A percentile compares a stretch with the other conserved stretches of the same genome.
These are phyloP conservation scores for Monilinia laxa DNA, from an alignment of 2,329 filamentous ascomycete species.

Conservation along the genomic window DNA sequence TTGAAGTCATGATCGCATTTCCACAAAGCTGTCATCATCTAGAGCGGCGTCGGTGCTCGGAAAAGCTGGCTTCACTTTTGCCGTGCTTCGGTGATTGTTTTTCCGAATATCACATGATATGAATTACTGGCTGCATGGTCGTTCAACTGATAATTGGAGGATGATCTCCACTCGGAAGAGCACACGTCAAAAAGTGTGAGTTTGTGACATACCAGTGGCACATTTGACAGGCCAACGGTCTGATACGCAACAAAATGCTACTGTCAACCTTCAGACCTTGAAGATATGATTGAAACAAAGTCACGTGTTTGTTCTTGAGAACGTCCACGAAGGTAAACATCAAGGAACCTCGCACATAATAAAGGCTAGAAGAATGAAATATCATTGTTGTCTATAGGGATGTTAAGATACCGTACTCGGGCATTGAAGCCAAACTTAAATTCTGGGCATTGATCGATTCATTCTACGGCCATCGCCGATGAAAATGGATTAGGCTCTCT, in stretches of 20 bases:
- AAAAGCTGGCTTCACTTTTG: background rate
- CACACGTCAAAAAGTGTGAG: background rate
- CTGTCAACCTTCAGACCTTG: background rate
- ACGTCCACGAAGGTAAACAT: too few species aligned
- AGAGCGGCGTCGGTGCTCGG: background rate
- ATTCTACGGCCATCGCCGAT: conserved; percentile 15
- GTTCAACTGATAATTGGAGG: background rate
- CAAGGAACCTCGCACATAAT: background rate
- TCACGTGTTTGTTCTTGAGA: background rate
- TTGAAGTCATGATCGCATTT: conserved; percentile 15
- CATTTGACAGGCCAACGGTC: conserved; percentile 17
- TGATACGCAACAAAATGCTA: conserved; percentile 18
- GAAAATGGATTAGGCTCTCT: conserved; percentile 4
- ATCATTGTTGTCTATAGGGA: background rate
- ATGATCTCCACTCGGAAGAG: background rate
- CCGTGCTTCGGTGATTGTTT: background rate
- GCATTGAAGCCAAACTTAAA: background rate
- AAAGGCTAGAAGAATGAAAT: background rate
- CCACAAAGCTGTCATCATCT: conserved; percentile 23
- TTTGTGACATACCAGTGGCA: background rate
- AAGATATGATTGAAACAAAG: background rate
- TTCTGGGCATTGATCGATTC: background rate
- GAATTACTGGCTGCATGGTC: background rate
- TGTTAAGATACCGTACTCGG: background rate
- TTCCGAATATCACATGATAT: conserved; percentile 1